A percentile compares a stretch with the other conserved stretches of the same genome.
These are phyloP conservation scores for Bruguiera hainesii DNA, from an alignment of 441 rosid species.

Conservation along the genomic window DNA sequence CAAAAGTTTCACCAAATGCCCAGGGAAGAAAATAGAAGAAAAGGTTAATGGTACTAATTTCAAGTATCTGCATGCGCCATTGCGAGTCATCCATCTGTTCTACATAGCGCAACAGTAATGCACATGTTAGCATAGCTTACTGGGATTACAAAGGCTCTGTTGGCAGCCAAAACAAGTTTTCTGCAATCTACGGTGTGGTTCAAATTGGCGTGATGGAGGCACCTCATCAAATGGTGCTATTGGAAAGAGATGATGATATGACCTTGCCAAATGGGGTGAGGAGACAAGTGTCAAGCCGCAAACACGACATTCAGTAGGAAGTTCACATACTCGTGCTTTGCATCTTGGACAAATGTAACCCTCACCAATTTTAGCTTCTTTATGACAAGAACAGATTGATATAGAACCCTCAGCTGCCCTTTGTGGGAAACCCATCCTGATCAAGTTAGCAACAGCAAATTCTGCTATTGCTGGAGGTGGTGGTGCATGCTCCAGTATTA, in stretches of 20 bases:
- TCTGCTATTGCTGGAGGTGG: slow-evolving; percentile 98
- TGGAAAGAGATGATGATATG: slow-evolving; percentile 95
- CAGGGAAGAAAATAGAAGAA: no score
- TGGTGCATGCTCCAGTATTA: slow-evolving; percentile 85
- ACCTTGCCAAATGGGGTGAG: slow-evolving; percentile 92
- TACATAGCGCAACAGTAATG: no score
- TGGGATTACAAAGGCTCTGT: slow-evolving; percentile 53
- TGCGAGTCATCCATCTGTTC: no score
- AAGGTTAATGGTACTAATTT: no score
- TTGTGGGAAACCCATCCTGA: slow-evolving; percentile 95
- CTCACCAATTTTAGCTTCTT: slow-evolving; percentile 78
- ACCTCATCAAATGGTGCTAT: slow-evolving; percentile 78
- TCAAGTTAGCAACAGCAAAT: slow-evolving; percentile 77
- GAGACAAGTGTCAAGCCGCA: slow-evolving; percentile 95
- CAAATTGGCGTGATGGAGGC: slow-evolving; percentile 31
- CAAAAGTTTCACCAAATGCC: background rate
- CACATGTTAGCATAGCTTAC: slow-evolving; percentile 30
- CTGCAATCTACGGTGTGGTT: slow-evolving; percentile 31
- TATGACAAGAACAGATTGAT: slow-evolving; percentile 88
- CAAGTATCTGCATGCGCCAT: no score
- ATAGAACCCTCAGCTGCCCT: slow-evolving; percentile 79
- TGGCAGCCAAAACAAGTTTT: slow-evolving; percentile 78
- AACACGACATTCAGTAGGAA: slow-evolving; percentile 78
- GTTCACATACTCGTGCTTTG: slow-evolving; percentile 84
- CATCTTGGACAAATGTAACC: slow-evolving; percentile 95